Evolutionary conservation across 352 stramenopile species (phyloP), one percentile per base, ranked within the genome.

Genomic region (Aphanomyces stellatus): DNA sequence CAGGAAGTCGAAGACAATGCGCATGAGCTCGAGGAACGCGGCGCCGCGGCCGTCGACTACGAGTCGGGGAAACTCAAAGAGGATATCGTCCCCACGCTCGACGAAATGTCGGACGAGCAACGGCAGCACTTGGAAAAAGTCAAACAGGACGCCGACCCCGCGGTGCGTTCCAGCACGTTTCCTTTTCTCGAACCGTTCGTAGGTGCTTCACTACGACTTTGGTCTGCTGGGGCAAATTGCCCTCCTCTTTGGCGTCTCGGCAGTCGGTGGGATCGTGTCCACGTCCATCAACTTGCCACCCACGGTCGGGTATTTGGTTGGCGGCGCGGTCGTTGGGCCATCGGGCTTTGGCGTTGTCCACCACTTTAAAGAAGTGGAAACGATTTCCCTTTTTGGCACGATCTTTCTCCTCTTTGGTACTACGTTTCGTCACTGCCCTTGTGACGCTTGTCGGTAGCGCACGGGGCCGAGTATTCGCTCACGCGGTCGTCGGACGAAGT

Each of bases 301-400:
- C n/a, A 87, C 95, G 59, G 80, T 96, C 19, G 91, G 91, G 0
- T 97, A 96, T 76, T 75, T 98, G 19, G 76, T 97, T 0, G 91
- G 88, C 34, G 91, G 91, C 28, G 89, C 92, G 31, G 71, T 97
- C 1, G 87, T 97, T 4, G 91, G 91, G 22, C 91, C 91, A 17
- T 96, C 87, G 27, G 95, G 91, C 46, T 71, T 96, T 15, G 85
- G 82, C 4, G 62, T 96, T 19, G 88, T 97, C 27, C 76, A 81
- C 35, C 75, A 96, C 30, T 94, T 96, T 70, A 91, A 93, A 57
- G 85, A 97, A 66, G 91, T 97, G 19, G 88, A 97, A 69, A 98
- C 91, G 0, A 87, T 98, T 60, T 96, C 89, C 34, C 85, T 97
- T 28, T 97, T 98, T 68, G 92, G 92, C 15, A 96, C 87, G 2